A percentile compares a stretch with the other conserved stretches of the same genome.
Conservation (phyloP, 2,329 filamentous ascomycete species). For the Apiospora sp. region DNA sequence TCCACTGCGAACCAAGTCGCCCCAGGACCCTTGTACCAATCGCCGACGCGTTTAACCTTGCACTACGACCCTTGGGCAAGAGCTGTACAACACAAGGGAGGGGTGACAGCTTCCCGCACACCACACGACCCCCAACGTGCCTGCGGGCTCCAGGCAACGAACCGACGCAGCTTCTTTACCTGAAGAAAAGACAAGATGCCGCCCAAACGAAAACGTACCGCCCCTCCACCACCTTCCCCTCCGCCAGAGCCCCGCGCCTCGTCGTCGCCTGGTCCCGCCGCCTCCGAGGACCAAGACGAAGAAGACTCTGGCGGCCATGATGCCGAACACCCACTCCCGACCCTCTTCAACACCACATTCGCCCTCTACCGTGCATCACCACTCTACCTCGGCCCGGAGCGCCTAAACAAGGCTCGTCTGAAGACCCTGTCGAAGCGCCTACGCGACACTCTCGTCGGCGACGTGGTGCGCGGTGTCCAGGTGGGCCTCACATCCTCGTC, state of each 20-base stretch:
- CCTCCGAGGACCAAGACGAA: conserved; percentile 4
- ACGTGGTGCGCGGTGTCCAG: conserved; percentile 67
- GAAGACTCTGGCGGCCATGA: conserved; percentile 22
- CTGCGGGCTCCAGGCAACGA: not conserved
- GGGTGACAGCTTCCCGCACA: conserved; percentile 3
- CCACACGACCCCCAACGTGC: not conserved
- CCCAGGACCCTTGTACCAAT: not conserved
- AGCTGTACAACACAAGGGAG: conserved; percentile 12
- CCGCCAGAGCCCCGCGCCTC: not conserved
- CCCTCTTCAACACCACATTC: conserved; percentile 65
- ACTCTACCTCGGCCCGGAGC: conserved; percentile 54
- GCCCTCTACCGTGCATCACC: conserved; percentile 64
- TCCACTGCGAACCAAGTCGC: not conserved
- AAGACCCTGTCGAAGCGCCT: conserved; percentile 55
- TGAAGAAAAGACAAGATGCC: conserved; percentile 2
- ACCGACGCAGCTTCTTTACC: not conserved
- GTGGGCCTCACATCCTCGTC: conserved; percentile 52
- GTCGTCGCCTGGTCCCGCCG: conserved; percentile 23
- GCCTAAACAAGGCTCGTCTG: conserved; percentile 50
- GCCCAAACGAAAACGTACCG: conserved; percentile 25
- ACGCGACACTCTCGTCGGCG: conserved; percentile 63
- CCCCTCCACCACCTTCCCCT: conserved; percentile 1
- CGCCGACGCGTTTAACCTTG: not conserved
- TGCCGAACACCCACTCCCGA: conserved; percentile 29
- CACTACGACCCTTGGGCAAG: not conserved